A percentile compares a stretch with the other conserved stretches of the same genome.
phyloP scores from a whole-genome alignment of 148 eudicot genomes.

The Camellia lanceoleosa region DNA sequence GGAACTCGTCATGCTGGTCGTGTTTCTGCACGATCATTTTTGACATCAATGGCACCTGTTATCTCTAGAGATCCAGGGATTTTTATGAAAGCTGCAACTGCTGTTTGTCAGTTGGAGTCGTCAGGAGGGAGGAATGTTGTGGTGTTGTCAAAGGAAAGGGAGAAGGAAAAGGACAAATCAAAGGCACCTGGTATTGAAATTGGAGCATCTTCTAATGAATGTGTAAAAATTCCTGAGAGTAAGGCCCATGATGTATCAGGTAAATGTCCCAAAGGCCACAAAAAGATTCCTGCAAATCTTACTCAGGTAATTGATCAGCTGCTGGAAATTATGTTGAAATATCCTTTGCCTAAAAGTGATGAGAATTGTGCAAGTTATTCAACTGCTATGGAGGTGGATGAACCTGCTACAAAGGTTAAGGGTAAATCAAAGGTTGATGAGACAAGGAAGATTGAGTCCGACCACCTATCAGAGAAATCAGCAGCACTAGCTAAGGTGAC shows the following conservation, averaged over 20 bases:
- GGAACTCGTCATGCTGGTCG: slow-evolving; percentile 84
- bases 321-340: slow-evolving; percentile 73
- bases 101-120: slow-evolving; percentile 86
- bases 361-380: slow-evolving; percentile 38
- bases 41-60: slow-evolving; percentile 94
- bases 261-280: slow-evolving; percentile 74
- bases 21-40: slow-evolving; percentile 63
- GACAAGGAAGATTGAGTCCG: slow-evolving; percentile 47
- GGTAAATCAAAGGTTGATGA: slow-evolving; percentile 94
- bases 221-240: slow-evolving; percentile 52
- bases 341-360: slow-evolving; percentile 46
- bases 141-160: slow-evolving; percentile 77
- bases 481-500: slow-evolving; percentile 79
- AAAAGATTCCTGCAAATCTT: slow-evolving; percentile 78
- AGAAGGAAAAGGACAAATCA: slow-evolving; percentile 70
- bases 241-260: slow-evolving; percentile 64
- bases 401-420: slow-evolving; percentile 54
- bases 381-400: slow-evolving; percentile 84
- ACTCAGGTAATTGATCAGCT: slow-evolving; percentile 88
- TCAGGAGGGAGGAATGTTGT: slow-evolving; percentile 78
- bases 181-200: slow-evolving; percentile 60
- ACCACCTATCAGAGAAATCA: slow-evolving; percentile 59
- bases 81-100: slow-evolving; percentile 78
- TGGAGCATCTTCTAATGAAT: slow-evolving; percentile 52
- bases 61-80: slow-evolving; percentile 83